These are phyloP conservation scores for Pyricularia pennisetigena DNA, from an alignment of 2,329 filamentous ascomycete genomes.

Conservation along the genomic window DNA sequence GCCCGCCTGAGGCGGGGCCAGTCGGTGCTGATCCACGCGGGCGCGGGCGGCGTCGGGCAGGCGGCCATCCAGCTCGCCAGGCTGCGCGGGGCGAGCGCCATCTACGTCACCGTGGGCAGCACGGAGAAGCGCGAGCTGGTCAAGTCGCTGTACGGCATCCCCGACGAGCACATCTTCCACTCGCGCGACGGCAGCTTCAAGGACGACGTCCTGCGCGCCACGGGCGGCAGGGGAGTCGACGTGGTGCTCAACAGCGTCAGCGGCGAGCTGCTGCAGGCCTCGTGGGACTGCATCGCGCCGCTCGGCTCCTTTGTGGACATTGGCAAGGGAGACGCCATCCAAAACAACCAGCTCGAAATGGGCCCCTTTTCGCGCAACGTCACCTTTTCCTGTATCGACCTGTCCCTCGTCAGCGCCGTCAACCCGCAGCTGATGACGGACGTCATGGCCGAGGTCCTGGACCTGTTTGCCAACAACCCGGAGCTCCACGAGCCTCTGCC, in stretches of 20 bases:
- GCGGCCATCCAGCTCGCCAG: conserved; percentile 9
- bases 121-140: conserved; percentile 25
- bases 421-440: no score
- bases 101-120: conserved; percentile 25
- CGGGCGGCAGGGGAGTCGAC: conserved; percentile 22
- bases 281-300: no score
- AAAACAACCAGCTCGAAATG: no score
- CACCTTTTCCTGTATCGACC: no score
- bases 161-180: conserved; percentile 21
- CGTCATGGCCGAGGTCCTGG: no score
- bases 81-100: conserved; percentile 16
- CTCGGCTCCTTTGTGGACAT: no score
- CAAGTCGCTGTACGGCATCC: conserved; percentile 13
- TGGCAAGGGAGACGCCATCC: no score
- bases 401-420: no score
- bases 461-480: no score
- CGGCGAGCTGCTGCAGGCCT: no score
- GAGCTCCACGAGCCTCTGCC: no score
- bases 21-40: conserved; percentile 13
- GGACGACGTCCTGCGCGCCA: conserved; percentile 10
- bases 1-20: conserved; percentile 13
- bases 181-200: conserved; percentile 11
- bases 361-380: no score
- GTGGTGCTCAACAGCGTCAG: conserved; percentile 21
- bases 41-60: conserved; percentile 12